Percentiles rank a stretch among this genome's conserved stretches.
phyloP scores from a whole-genome alignment of 2,329 filamentous ascomycete genomes.

The Ascochyta fabae region DNA sequence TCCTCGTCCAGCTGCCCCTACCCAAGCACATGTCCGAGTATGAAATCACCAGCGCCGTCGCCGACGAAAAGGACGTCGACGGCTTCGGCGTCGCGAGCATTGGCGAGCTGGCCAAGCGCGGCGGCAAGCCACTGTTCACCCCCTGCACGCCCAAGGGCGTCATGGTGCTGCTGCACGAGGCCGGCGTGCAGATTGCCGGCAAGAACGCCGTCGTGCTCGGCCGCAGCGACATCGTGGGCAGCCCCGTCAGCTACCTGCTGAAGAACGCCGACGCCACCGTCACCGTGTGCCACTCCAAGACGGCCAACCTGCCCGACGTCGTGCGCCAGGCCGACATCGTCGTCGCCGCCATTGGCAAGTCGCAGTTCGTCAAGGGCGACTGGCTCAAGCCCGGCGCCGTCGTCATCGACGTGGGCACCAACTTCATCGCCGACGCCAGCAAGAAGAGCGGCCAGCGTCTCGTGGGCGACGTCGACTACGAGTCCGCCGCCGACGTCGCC shows the following conservation, averaged over 20 bases:
- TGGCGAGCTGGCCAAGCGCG: conserved; percentile 94
- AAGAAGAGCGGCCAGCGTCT: conserved; percentile 93
- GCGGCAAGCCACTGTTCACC: conserved; percentile 85
- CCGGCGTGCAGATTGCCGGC: conserved; percentile 80
- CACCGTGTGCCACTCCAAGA: conserved; percentile 93
- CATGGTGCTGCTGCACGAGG: conserved; percentile 87
- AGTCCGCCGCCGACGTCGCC: conserved; percentile 81
- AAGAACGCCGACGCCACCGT: conserved; percentile 97
- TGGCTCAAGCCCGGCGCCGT: conserved; percentile 96
- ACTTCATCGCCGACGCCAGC: conserved; percentile 86
- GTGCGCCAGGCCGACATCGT: conserved; percentile 88
- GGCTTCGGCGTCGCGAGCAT: conserved; percentile 95
- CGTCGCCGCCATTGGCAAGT: conserved; percentile 87
- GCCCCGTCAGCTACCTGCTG: conserved; percentile 92
- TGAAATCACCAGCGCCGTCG: conserved; percentile 84
- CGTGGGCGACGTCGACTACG: conserved; percentile 94
- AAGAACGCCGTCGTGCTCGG: conserved; percentile 96
- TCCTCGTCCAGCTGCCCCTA: conserved; percentile 91
- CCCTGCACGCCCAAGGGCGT: conserved; percentile 98
- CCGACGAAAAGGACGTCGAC: conserved; percentile 96
- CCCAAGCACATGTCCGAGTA: conserved; percentile 92
- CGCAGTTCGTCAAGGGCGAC: conserved; percentile 88
- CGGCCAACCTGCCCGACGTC: conserved; percentile 72
- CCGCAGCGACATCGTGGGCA: conserved; percentile 95
- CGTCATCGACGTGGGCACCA: conserved; percentile 97